Percentiles rank a stretch among this genome's conserved stretches.
These are phyloP conservation scores for Flaveria floridana DNA, from an alignment of 140 eudicot genomes.

Conservation along the genomic window DNA sequence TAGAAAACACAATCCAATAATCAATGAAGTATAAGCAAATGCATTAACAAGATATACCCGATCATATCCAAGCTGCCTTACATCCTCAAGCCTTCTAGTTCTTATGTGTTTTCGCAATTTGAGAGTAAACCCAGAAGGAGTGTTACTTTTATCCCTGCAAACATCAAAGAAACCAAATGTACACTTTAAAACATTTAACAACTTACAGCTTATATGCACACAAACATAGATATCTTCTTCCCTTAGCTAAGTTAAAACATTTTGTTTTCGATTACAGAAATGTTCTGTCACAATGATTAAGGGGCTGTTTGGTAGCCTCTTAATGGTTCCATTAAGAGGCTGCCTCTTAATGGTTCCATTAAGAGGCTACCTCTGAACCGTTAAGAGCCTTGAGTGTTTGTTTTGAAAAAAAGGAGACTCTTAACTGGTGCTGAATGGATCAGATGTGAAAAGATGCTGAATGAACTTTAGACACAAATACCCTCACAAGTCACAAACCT, in stretches of 20 bases:
- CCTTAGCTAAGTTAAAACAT: background rate
- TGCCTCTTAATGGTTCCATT: too few relatives aligned
- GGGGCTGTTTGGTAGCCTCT: too few relatives aligned
- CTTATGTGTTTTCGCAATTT: constrained; percentile 93
- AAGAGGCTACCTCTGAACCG: too few relatives aligned
- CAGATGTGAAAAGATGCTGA: too few relatives aligned
- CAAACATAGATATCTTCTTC: background rate
- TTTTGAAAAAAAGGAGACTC: too few relatives aligned
- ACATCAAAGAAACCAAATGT: background rate
- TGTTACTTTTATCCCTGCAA: constrained; percentile 90
- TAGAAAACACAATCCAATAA: background rate
- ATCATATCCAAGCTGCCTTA: constrained; percentile 97
- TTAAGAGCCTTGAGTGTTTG: too few relatives aligned
- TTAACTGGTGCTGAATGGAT: too few relatives aligned
- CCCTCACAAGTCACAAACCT: too few relatives aligned
- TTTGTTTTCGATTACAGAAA: background rate
- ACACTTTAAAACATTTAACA: constrained; percentile 7
- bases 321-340: too few relatives aligned
- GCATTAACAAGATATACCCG: constrained; percentile 55
- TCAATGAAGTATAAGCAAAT: background rate
- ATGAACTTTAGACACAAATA: too few relatives aligned
- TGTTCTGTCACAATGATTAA: background rate
- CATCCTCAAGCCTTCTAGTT: constrained; percentile 97
- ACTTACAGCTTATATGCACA: constrained; percentile 18
- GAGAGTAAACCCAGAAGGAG: constrained; percentile 93